Percentiles rank a stretch among this genome's conserved stretches.
These are phyloP conservation scores for Sicyos edulis DNA, from an alignment of 306 rosid species.

Conservation along the genomic window DNA sequence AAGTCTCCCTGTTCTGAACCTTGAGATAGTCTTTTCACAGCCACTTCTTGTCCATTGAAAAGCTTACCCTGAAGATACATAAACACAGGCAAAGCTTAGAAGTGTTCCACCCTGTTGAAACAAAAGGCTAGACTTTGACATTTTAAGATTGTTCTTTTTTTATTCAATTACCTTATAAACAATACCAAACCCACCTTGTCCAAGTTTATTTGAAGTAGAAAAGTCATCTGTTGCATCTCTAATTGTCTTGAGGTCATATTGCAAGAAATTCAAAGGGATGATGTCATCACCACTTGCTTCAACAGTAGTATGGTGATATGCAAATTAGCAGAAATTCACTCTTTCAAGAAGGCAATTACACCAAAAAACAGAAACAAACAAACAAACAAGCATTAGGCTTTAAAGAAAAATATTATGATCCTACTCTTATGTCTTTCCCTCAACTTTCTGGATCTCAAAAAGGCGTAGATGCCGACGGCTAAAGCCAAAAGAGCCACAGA, in stretches of 20 bases:
- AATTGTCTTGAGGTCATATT: slow-evolving; percentile 1
- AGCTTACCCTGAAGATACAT: neutral
- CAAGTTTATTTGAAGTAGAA: slow-evolving; percentile 17
- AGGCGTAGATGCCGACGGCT: neutral
- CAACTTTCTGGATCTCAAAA: slow-evolving; percentile 4
- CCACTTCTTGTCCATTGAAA: neutral
- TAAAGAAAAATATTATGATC: neutral
- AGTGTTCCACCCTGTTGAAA: neutral
- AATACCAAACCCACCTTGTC: slow-evolving; percentile 21
- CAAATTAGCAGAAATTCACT: neutral
- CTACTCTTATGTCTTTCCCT: slow-evolving; percentile 9
- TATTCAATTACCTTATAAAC: slow-evolving; percentile 19
- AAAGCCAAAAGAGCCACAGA: neutral
- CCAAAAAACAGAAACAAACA: neutral
- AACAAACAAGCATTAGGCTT: neutral
- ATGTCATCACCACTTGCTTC: slow-evolving; percentile 5
- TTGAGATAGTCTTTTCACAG: slow-evolving; percentile 12
- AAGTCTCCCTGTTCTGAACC: neutral
- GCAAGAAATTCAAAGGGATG: neutral
- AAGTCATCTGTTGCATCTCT: slow-evolving; percentile 16
- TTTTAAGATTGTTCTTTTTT: neutral
- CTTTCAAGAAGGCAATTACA: neutral
- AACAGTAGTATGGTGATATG: neutral
- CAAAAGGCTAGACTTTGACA: neutral
- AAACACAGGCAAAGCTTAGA: neutral